Conservation (phyloP, 2,329 filamentous ascomycete species). For the Neoarthrinium moseri region DNA sequence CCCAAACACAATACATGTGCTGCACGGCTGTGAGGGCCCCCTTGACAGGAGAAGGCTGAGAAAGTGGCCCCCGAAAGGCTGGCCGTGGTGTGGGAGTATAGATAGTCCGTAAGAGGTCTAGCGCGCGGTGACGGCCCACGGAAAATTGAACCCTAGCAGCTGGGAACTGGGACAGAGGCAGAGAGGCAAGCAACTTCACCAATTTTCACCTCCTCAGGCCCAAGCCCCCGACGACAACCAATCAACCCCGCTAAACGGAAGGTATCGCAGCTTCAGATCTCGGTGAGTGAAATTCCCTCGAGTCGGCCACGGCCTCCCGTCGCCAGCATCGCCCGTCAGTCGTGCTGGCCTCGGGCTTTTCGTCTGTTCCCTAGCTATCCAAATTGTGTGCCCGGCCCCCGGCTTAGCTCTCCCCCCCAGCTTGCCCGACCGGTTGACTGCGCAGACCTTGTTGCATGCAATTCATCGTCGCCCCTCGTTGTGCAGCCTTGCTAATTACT, state of each 20-base stretch:
- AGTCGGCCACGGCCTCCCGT: neutral
- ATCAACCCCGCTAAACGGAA: constrained; percentile 11
- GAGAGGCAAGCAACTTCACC: constrained; percentile 6
- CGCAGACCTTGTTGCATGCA: too few relatives aligned
- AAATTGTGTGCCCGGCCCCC: constrained; percentile 8
- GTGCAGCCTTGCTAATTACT: too few relatives aligned
- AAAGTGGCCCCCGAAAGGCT: too few relatives aligned
- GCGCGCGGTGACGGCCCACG: constrained; percentile 13
- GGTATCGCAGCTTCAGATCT: constrained; percentile 6
- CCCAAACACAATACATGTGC: too few relatives aligned
- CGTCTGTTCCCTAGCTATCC: neutral
- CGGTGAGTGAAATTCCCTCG: constrained; percentile 7
- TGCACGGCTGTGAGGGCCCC: too few relatives aligned
- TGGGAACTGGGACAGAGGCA: too few relatives aligned
- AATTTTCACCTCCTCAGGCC: constrained; percentile 7
- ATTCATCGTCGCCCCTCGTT: too few relatives aligned
- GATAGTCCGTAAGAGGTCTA: constrained; percentile 9
- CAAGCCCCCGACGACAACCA: constrained; percentile 10
- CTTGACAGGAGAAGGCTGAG: too few relatives aligned
- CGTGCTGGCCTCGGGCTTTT: neutral
- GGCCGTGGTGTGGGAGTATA: neutral
- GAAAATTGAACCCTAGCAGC: constrained; percentile 15
- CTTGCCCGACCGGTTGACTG: neutral
- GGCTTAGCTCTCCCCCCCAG: constrained; percentile 8
- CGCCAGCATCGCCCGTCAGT: neutral